These are phyloP conservation scores for Kurtzmaniella fragi DNA, from an alignment of 805 yeast species.

Conservation along the genomic window DNA sequence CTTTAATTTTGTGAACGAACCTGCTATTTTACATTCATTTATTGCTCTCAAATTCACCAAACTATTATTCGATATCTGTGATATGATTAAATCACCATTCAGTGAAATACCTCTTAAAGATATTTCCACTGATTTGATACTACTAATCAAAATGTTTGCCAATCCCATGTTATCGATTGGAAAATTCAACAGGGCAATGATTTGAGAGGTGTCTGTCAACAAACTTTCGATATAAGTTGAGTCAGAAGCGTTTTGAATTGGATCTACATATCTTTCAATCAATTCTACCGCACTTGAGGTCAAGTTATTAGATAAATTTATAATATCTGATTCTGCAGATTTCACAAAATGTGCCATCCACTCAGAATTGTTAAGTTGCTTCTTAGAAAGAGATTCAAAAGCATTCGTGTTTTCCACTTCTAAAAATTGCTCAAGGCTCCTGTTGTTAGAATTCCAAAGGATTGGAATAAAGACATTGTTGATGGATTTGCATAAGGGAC, in stretches of 20 bases:
- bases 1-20: conserved; percentile 26
- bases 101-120: conserved; percentile 50
- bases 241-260: too few relatives aligned
- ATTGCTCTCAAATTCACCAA: conserved; percentile 53
- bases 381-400: conserved; percentile 12
- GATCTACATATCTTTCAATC: conserved; percentile 11
- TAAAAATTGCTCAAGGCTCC: conserved; percentile 20
- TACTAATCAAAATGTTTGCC: conserved; percentile 41
- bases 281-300: conserved; percentile 23
- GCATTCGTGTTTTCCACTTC: conserved; percentile 5
- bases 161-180: conserved; percentile 35
- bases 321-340: conserved; percentile 16
- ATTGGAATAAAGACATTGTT: conserved; percentile 82
- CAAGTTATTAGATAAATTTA: conserved; percentile 16
- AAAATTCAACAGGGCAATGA: conserved; percentile 29
- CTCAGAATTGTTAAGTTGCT: conserved; percentile 10
- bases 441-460: conserved; percentile 49
- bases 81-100: conserved; percentile 40
- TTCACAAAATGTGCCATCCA: conserved; percentile 24
- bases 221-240: conserved; percentile 20
- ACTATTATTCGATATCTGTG: conserved; percentile 58
- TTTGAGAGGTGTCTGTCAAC: conserved; percentile 31
- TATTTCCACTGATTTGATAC: conserved; percentile 63
- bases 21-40: conserved; percentile 34
- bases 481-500: conserved; percentile 88